Base-by-base conservation (phyloP, 192 early-diverging fungal genomes). In the Umbelopsis sp. region DNA sequence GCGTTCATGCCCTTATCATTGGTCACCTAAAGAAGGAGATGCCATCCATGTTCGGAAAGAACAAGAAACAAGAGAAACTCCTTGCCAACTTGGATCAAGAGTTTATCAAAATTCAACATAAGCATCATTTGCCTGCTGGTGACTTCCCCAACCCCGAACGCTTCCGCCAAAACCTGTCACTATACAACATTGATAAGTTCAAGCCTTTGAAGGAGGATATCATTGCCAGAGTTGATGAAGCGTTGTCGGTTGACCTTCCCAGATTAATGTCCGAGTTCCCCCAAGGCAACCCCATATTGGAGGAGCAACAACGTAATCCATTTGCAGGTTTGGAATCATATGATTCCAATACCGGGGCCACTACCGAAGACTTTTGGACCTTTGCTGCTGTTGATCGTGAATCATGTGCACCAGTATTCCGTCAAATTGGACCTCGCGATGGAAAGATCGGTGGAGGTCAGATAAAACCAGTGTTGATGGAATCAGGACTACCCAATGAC, bases 171-270 rank as follows among this genome's bases (percentile, higher is more conserved):
- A 92, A 89, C 34, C 74, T 96, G 6, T 67, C 86, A 36, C 75
- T 84, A 26, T 93, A 92, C 77, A 94, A 96, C 68, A 84, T 94
- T 26, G 93, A 93, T 41, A 91, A 91, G 65, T 95, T 96, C 68
- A 86, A 88, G 66, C 90, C 88, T 69, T 71, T 95, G 65, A 91
- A 89, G 73, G 84, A 89, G 44, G 88, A 89, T 32, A 82, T 94
- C 21, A 66, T 96, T 31, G 67, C 72, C 20, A 75, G 49, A 10
- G 90, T 90, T 0, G 93, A 96, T 52, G 90, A 93, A 54, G 94
- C 93, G 20, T 80, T 96, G 5, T 76, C 88, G 0, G 50, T 78
- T 5, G 94, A 95, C 72, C 85, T 95, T 12, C 91, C 92, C 9
- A 82, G 86, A 22, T 74, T 96, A 34, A 94, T 96, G 93, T 75